Evolutionary conservation across 2,329 filamentous ascomycete genomes (phyloP).

Genomic region (Aspergillus amoenus): DNA sequence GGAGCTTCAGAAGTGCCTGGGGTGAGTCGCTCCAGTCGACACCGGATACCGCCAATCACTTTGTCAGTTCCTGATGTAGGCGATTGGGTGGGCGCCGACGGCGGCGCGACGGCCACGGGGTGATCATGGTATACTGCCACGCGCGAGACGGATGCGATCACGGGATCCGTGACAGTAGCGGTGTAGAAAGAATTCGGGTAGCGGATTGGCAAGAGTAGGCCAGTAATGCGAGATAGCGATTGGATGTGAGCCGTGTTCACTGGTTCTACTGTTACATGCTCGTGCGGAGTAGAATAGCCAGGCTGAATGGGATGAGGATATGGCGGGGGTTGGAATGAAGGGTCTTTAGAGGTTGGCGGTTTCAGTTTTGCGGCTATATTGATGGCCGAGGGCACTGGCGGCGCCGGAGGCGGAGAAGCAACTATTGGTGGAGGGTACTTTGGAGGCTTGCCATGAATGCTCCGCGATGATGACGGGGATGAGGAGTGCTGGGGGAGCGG

Average conservation of each 20-base stretch:
- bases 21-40: slow-evolving; percentile 42
- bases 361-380: slow-evolving; percentile 22
- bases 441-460: slow-evolving; percentile 24
- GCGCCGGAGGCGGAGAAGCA: slow-evolving; percentile 24
- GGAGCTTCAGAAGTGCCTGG: slow-evolving; percentile 14
- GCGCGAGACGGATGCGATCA: slow-evolving; percentile 55
- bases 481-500: slow-evolving; percentile 20
- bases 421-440: slow-evolving; percentile 33
- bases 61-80: slow-evolving; percentile 36
- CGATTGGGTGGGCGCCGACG: slow-evolving; percentile 13
- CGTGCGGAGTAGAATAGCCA: slow-evolving; percentile 37
- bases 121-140: slow-evolving; percentile 58
- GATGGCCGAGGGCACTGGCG: slow-evolving; percentile 19
- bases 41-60: slow-evolving; percentile 50
- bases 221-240: slow-evolving; percentile 57
- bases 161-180: slow-evolving; percentile 56
- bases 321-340: slow-evolving; percentile 28
- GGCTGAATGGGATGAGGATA: slow-evolving; percentile 30
- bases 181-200: slow-evolving; percentile 63
- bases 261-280: slow-evolving; percentile 54
- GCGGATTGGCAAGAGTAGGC: slow-evolving; percentile 59
- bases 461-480: slow-evolving; percentile 16
- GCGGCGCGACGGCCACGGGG: slow-evolving; percentile 29
- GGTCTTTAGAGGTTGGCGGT: slow-evolving; percentile 24
- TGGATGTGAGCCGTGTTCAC: slow-evolving; percentile 55